Base-by-base conservation (phyloP, 768 basidiomycete species). In the Termitomyces sp. region DNA sequence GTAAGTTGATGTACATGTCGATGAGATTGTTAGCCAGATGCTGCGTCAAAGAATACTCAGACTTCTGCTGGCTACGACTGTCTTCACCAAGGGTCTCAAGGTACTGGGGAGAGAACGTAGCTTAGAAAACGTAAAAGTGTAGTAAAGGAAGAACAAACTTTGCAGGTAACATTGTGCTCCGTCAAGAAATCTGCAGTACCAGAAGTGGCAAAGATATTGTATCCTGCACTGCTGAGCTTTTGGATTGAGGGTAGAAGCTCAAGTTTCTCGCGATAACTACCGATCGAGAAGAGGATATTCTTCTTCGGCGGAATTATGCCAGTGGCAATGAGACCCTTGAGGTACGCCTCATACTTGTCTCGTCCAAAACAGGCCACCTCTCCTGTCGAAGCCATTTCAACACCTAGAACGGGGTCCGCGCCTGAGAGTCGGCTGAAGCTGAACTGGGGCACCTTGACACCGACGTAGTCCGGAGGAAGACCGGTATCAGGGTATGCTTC, bases 371-470 rank as follows among this genome's bases (percentile, higher is more conserved):
- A 98, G 18, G 97, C 97, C 26, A 99, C 97, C 70, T 99, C 97
- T 57, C 97, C 97, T 0, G 96, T 99, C 18, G 97, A 98, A 16
- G 97, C 97, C 97, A 99, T 99, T 77, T 99, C 97, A 44, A 98
- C 96, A 66, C 97, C 96, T 13, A 98, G 83, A 7, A 98, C 89
- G 20, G 97, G 97, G 70, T 99, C 97, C 20, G 97, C 97, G 26
- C 97, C 97, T 20, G 93, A 95, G 36, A 99, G 76, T 44, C 97
- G 87, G 65, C 91, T 94, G 76, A 98, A 99, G 65, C 92, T 94
- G 85, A 98, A 99, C 72, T 99, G 97, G n/a, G 97, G 94, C 3
- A 97, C 96, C 78, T 99, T 99, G 74, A 99, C 89, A 56, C 96
- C 97, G 59, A 99, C 97, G 69, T 98, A 99, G 69, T 98, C 92